Conservation (phyloP, 192 early-diverging fungal species). For the Backusella morwellensis region DNA sequence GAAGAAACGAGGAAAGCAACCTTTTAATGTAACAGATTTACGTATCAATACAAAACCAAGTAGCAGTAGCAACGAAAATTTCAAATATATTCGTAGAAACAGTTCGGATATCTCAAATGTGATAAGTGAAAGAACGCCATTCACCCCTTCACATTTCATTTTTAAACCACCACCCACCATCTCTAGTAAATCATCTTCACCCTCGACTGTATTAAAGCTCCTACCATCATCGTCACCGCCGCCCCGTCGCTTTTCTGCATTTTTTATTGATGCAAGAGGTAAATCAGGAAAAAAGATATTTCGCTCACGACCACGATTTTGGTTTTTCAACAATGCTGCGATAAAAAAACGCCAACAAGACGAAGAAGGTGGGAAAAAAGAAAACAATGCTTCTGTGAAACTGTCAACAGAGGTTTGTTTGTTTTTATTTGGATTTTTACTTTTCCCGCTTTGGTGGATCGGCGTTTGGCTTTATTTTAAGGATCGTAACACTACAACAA, state of each 20-base stretch:
- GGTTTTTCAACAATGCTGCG: not conserved
- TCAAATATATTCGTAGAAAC: not conserved
- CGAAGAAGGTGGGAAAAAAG: not conserved
- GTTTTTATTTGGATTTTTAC: conserved; percentile 14
- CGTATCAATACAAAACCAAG: not conserved
- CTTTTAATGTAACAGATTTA: not conserved
- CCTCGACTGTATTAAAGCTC: not conserved
- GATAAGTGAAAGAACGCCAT: not conserved
- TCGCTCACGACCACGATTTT: not conserved
- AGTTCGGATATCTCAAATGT: not conserved
- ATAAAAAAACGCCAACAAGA: not conserved
- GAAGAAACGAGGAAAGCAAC: conserved; percentile 5
- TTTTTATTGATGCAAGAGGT: conserved; percentile 4
- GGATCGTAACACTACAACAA: not conserved
- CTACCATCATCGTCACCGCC: not conserved
- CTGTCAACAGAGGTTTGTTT: not conserved
- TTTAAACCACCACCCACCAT: conserved; percentile 10
- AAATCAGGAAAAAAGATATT: not conserved
- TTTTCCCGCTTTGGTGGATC: conserved; percentile 10
- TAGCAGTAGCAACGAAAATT: not conserved
- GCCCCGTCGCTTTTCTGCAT: not conserved
- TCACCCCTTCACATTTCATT: not conserved
- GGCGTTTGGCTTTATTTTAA: not conserved
- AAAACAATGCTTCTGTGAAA: not conserved
- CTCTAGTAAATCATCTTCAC: conserved; percentile 1